Percentiles rank a stretch among this genome's conserved stretches.
Conservation (phyloP, 2,329 filamentous ascomycete genomes). For the Meredithiella fracta region DNA sequence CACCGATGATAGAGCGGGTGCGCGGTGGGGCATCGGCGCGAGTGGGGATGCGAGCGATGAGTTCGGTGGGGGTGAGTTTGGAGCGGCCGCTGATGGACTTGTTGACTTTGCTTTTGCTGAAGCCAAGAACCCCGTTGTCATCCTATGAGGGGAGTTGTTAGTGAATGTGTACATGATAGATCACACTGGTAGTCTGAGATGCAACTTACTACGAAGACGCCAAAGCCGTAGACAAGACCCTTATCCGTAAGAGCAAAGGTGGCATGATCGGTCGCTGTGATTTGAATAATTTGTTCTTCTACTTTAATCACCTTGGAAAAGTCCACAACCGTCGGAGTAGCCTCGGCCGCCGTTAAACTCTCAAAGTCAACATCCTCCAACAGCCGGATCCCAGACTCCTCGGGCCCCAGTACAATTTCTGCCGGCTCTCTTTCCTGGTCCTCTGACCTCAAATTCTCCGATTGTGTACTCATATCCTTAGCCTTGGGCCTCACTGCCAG, state of each 20-base stretch:
- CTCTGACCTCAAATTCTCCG: background rate
- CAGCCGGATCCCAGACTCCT: background rate
- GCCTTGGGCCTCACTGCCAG: background rate
- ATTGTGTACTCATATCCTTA: background rate
- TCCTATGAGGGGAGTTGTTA: conserved; percentile 19
- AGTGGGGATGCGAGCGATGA: conserved; percentile 19
- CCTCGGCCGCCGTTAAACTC: conserved; percentile 22
- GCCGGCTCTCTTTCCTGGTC: background rate
- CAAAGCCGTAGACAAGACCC: conserved; percentile 50
- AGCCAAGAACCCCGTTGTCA: conserved; percentile 34
- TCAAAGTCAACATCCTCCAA: conserved; percentile 34
- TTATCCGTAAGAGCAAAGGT: conserved; percentile 45
- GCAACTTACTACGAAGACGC: conserved; percentile 37
- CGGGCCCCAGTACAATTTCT: background rate
- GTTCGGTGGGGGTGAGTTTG: conserved; percentile 8
- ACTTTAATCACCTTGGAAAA: conserved; percentile 32
- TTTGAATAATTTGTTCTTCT: conserved; percentile 35
- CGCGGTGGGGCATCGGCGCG: conserved; percentile 35
- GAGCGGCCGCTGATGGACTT: conserved; percentile 2
- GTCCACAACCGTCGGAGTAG: conserved; percentile 16
- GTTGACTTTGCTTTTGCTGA: conserved; percentile 23
- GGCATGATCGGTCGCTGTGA: conserved; percentile 45
- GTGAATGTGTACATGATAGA: background rate
- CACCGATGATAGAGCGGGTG: conserved; percentile 34
- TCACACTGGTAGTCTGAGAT: background rate